phyloP scores from a whole-genome alignment of 2,329 filamentous ascomycete genomes.

The Lojkania enalia region DNA sequence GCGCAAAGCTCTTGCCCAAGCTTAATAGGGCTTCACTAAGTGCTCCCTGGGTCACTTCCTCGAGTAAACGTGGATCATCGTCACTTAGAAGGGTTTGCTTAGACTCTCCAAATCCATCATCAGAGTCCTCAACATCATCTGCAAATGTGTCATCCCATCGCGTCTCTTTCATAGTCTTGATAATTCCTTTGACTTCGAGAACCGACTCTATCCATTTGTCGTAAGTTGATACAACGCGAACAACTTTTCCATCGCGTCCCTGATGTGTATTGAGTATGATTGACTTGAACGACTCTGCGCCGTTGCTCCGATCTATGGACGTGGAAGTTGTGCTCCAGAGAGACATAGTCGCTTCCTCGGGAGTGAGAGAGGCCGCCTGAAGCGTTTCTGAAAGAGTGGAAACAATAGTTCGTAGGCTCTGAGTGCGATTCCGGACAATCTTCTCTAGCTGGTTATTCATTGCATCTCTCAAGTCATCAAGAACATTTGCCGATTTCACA shows the following conservation, averaged over 20 bases:
- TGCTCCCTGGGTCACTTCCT: slow-evolving; percentile 61
- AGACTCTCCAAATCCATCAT: slow-evolving; percentile 71
- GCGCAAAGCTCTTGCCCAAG: slow-evolving; percentile 60
- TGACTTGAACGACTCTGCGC: slow-evolving; percentile 69
- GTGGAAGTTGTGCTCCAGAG: slow-evolving; percentile 71
- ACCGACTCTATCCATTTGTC: slow-evolving; percentile 74
- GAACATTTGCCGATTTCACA: slow-evolving; percentile 68
- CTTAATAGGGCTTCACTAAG: slow-evolving; percentile 61
- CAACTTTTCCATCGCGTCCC: slow-evolving; percentile 70
- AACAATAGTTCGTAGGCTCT: slow-evolving; percentile 66
- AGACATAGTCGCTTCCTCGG: slow-evolving; percentile 52
- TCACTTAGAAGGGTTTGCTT: slow-evolving; percentile 70
- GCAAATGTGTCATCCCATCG: slow-evolving; percentile 77
- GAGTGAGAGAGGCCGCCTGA: slow-evolving; percentile 46
- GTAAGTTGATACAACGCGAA: slow-evolving; percentile 65
- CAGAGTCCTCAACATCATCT: slow-evolving; percentile 73
- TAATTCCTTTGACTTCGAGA: slow-evolving; percentile 64
- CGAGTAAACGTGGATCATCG: slow-evolving; percentile 69
- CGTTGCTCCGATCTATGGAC: slow-evolving; percentile 66
- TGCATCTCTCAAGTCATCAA: slow-evolving; percentile 67
- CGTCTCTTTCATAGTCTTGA: slow-evolving; percentile 67
- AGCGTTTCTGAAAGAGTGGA: slow-evolving; percentile 66
- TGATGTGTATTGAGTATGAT: slow-evolving; percentile 70
- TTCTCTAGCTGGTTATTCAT: slow-evolving; percentile 69
- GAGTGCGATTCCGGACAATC: slow-evolving; percentile 66